A percentile compares a stretch with the other conserved stretches of the same genome.
phyloP scores from a whole-genome alignment of 495 filamentous ascomycete species.

The Rostrohypoxylon terebratum region DNA sequence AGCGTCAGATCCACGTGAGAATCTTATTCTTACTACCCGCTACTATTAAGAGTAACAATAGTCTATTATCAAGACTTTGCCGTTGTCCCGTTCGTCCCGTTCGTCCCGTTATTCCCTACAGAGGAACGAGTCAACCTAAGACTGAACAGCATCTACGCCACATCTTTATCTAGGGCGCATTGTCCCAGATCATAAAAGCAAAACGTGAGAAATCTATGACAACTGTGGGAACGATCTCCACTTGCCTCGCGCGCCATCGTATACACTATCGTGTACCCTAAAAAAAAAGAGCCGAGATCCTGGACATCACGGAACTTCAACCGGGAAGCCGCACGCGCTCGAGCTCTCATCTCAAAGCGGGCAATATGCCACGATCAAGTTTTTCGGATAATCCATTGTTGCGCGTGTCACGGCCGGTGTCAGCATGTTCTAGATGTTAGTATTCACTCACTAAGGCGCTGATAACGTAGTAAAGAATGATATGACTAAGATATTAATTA shows the following conservation, averaged over 20 bases:
- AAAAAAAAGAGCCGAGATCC: conserved; percentile 33
- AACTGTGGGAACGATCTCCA: conserved; percentile 39
- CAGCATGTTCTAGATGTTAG: conserved; percentile 89
- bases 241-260: conserved; percentile 34
- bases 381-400: conserved; percentile 79
- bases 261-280: conserved; percentile 23
- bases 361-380: conserved; percentile 58
- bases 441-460: conserved; percentile 12
- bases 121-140: conserved; percentile 11
- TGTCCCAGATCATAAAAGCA: conserved; percentile 18
- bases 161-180: conserved; percentile 10
- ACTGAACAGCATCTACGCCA: conserved; percentile 9
- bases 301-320: conserved; percentile 25
- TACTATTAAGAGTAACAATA: conserved; percentile 18
- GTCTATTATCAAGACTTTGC: not conserved
- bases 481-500: conserved; percentile 36
- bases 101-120: not conserved
- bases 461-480: conserved; percentile 20
- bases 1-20: conserved; percentile 38
- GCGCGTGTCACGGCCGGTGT: conserved; percentile 89
- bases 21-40: conserved; percentile 39
- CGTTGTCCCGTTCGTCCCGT: not conserved
- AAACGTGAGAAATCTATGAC: conserved; percentile 22
- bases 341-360: conserved; percentile 27
- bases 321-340: conserved; percentile 33